Base-by-base conservation (phyloP, 495 filamentous ascomycete species). In the Oidiodendron maius region DNA sequence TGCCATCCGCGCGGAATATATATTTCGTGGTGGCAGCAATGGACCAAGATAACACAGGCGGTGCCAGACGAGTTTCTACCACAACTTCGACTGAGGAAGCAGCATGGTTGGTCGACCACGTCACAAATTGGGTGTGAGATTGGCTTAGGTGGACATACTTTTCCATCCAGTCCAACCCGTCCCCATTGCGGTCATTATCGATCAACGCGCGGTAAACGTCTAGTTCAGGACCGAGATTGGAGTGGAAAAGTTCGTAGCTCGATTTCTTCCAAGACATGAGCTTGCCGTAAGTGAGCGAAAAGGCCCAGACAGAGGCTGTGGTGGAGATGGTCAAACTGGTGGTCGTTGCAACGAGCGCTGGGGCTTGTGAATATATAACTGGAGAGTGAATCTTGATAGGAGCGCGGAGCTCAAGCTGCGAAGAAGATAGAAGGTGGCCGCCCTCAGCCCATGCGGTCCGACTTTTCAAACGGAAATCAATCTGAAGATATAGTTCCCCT, bases 21-120 rank as follows among this genome's bases (percentile, higher is more conserved):
- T n/a, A 24, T 52, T 32, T 2, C 73, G 71, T 6, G 12, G 18
- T 5, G 57, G 51, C 64, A 11, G 73, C 66, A 45, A 83, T 68
- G 1, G 70, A 69, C 83, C 82, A 87, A 46, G 77, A 72, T 16
- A 83, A 66, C 16, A 81, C 74, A 0, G 79, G 75, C 0, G 82
- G 76, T 2, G 78, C 75, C 4, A 83, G 61, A 25, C 76, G 76
- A 9, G 74, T 52, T 1, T 74, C 68, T 3, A 65, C 53, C 24
- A 76, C 61, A 24, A 66, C 55, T 20, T 67, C 51, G 11, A 56
- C 61, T 23, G 52, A 55, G 0, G 52, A 51, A 15, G 57, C n/a
- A n/a, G n/a, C n/a, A n/a, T n/a, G n/a, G n/a, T n/a, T n/a, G n/a
- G n/a, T 47, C 57, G 57, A 48, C 57, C 72, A 79, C 3, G 60